Conservation (phyloP, 305 asterid genomes). For the Rubia peregrina region DNA sequence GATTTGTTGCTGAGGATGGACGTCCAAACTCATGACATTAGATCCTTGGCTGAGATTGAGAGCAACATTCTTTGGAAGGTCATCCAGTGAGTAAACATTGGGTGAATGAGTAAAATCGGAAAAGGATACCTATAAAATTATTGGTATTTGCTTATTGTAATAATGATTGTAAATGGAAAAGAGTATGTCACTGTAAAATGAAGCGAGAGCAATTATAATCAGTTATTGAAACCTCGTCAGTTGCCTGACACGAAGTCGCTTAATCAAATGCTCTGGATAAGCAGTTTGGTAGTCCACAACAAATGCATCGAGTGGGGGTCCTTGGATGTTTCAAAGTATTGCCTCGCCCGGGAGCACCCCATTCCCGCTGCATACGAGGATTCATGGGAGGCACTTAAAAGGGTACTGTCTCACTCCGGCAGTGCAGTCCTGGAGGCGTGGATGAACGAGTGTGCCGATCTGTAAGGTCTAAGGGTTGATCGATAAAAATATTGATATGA, state of each 20-base stretch:
- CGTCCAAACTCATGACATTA: slow-evolving; percentile 96
- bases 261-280: slow-evolving; percentile 91
- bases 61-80: slow-evolving; percentile 81
- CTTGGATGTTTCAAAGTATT: slow-evolving; percentile 29
- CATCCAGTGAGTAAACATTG: slow-evolving; percentile 69
- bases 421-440: too few species aligned
- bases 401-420: too few species aligned
- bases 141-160: slow-evolving; percentile 19
- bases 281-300: slow-evolving; percentile 93
- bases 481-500: too few species aligned
- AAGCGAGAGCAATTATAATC: neutral
- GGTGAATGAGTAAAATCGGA: slow-evolving; percentile 76
- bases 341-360: too few species aligned
- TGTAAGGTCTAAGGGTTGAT: too few species aligned
- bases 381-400: too few species aligned
- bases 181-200: neutral
- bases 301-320: slow-evolving; percentile 72
- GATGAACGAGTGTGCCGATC: too few species aligned
- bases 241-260: slow-evolving; percentile 81
- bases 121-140: slow-evolving; percentile 59
- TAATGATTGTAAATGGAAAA: neutral
- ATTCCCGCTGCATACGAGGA: too few species aligned
- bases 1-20: slow-evolving; percentile 95
- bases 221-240: slow-evolving; percentile 65
- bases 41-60: slow-evolving; percentile 91